Base-by-base conservation (phyloP, 2,329 filamentous ascomycete species). In the Cladorrhinum sp. region DNA sequence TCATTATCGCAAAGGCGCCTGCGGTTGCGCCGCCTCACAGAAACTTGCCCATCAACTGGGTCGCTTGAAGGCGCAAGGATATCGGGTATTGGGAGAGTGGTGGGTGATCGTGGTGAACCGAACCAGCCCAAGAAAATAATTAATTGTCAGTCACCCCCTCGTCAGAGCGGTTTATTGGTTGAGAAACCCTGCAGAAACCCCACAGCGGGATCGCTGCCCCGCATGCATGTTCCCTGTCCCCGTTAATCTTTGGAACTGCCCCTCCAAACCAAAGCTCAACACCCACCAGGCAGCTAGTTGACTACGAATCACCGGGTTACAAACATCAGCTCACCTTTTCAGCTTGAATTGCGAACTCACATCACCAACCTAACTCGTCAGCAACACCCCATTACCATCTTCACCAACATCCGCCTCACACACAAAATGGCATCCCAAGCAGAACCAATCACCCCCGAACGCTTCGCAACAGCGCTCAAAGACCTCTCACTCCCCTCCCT, bases 391-490 rank as follows among this genome's bases (percentile, higher is more conserved):
- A n/a, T n/a, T n/a, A n/a, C n/a, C n/a, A n/a, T n/a, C n/a, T n/a
- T 29, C 50, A 49, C 23, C 41, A 54, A 56, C 16, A 12, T 27
- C 12, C 56, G 56, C 27, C n/a, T 18, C 18, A 45, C 57, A n/a
- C n/a, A n/a, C 60, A 63, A 52, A 20, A 89, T 90, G 86, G 87
- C 87, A n/a, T 78, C 84, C 59, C 81, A 85, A 68, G 73, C 85
- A 6, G 70, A 72, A 10, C 87, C 88, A 61, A 91, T 91, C 70
- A 75, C 81, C 50, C 77, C 85, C 24, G 73, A 78, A 18, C 83
- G 82, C 71, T 91, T 91, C 77, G 84, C 86, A 70, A 77, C 79
- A 63, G 90, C 90, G 23, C 80, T 93, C 66, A 78, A 81, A 65
- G 83, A 87, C 62, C 85, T 93, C 59, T 84, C 88, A 45, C 72